Evolutionary conservation across 768 basidiomycete species (phyloP).

Genomic region (Calocybe gangraenosa): DNA sequence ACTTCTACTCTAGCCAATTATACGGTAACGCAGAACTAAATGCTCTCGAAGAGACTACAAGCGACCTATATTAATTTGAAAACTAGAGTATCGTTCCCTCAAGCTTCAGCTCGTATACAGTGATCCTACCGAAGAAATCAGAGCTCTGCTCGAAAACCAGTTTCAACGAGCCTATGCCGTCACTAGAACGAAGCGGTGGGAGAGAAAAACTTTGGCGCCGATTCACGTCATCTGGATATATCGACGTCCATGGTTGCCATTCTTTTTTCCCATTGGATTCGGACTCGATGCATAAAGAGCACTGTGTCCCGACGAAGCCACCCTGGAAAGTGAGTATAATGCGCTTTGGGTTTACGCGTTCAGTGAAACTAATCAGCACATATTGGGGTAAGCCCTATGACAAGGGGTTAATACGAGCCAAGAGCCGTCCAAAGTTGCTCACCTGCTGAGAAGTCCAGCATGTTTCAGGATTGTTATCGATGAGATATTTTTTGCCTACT

Average conservation of each 20-base stretch:
- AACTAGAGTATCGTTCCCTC: constrained; percentile 9
- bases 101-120: constrained; percentile 13
- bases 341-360: constrained; percentile 49
- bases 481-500: constrained; percentile 63
- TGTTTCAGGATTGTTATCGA: constrained; percentile 70
- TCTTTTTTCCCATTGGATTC: constrained; percentile 23
- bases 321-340: constrained; percentile 77
- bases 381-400: constrained; percentile 73
- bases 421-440: neutral
- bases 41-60: too few relatives aligned
- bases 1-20: too few relatives aligned
- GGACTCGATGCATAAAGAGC: constrained; percentile 40
- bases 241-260: constrained; percentile 49
- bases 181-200: constrained; percentile 16
- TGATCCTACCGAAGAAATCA: constrained; percentile 66
- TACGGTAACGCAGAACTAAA: too few relatives aligned
- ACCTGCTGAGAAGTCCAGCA: constrained; percentile 87
- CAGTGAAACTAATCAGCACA: constrained; percentile 59
- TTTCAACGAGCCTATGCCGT: constrained; percentile 46
- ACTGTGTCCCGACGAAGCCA: constrained; percentile 75
- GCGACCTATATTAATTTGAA: too few relatives aligned
- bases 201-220: constrained; percentile 66
- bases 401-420: neutral
- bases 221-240: constrained; percentile 83
- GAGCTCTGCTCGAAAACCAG: constrained; percentile 78